Evolutionary conservation across 73 alveolate genomes (phyloP).

Genomic region (Paraurostyla sp.): DNA sequence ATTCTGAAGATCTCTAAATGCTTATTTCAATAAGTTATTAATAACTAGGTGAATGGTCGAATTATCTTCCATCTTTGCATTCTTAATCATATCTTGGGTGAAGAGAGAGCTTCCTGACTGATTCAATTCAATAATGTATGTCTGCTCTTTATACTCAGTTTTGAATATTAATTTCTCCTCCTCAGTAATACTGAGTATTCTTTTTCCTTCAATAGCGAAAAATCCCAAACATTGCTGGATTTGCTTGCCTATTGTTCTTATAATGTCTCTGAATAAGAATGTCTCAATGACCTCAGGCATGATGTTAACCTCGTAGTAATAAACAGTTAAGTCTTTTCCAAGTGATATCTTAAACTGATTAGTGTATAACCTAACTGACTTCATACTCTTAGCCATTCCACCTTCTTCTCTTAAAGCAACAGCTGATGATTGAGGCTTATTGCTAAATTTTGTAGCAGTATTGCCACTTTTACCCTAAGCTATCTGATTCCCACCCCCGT

Average conservation of each 20-base stretch:
- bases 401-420: background rate
- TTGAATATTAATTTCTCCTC: background rate
- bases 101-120: constrained; percentile 9
- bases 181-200: background rate
- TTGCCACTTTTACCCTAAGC: no score
- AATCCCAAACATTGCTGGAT: background rate
- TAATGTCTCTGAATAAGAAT: background rate
- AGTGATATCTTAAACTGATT: constrained; percentile 11
- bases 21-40: constrained; percentile 54
- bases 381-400: background rate
- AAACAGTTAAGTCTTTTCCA: background rate
- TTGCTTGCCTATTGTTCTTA: background rate
- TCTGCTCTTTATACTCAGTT: background rate
- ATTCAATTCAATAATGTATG: background rate
- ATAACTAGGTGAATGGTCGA: background rate
- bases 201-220: background rate
- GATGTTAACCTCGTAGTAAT: constrained; percentile 7
- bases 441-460: background rate
- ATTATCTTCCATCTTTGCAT: constrained; percentile 33
- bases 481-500: no score
- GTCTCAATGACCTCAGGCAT: constrained; percentile 37
- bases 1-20: constrained; percentile 26
- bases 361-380: background rate
- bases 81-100: background rate
- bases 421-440: background rate